Base-by-base conservation (phyloP, 768 basidiomycete genomes). In the Saitozyma podzolica region DNA sequence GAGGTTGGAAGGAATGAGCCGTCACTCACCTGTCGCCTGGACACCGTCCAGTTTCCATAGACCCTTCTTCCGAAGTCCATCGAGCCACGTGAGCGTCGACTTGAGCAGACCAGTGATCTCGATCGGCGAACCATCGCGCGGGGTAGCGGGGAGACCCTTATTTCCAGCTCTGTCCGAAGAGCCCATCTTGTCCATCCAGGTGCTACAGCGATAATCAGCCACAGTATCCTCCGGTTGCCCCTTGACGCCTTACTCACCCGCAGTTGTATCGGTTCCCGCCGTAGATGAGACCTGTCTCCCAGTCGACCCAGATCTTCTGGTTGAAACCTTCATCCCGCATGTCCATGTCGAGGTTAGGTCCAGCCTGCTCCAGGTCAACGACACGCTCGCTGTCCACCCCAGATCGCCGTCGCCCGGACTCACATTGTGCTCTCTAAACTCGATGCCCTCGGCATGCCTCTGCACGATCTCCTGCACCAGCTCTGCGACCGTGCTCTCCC, bases 401-500 rank as follows among this genome's bases (percentile, higher is more conserved):
- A 19, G 9, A 29, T 37, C 29, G 10, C 16, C 50, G 19, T 17
- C 50, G 29, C 11, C n/a, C 11, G 19, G 0, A 68, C 73, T 57
- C 67, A 72, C 74, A 76, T 97, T 96, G 80, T 97, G 85, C 80
- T 99, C 96, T 61, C 93, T 86, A 83, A 99, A 98, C 65, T 85
- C 85, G 70, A 98, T 97, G 8, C 96, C 95, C 55, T 85, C 82
- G 3, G 91, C 93, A 74, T 98, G 96, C 0, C 93, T 87, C 78
- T 98, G 93, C 14, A 99, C 81, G 56, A 98, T 89, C 80, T 98
- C 96, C 78, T 99, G 96, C 40, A 98, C 88, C 61, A 98, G 85
- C 77, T 98, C 94, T n/a, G 92, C 91, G 43, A 99, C 80, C 3
- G 89, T 89, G 73, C 85, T 90, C 19, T 87, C 87, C 73, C 89